Conservation (phyloP, 2,329 filamentous ascomycete species). For the Neofusicoccum sp. region DNA sequence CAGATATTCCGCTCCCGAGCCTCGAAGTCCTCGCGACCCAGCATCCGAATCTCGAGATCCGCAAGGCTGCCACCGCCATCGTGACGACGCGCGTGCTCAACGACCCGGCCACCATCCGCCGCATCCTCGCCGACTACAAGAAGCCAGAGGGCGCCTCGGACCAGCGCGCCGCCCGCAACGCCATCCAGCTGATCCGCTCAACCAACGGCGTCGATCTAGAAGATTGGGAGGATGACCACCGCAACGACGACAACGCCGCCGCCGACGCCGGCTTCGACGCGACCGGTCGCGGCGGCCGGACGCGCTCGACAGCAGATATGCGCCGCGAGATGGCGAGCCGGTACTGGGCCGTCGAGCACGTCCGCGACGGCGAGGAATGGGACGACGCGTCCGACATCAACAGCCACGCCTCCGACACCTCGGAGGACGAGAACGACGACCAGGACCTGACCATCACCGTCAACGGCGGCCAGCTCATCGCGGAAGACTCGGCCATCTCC, state of each 20-base stretch:
- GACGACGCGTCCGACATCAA: conserved; percentile 6
- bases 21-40: conserved; percentile 43
- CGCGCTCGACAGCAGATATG: conserved; percentile 12
- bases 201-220: conserved; percentile 20
- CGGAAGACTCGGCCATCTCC: background rate
- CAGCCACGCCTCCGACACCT: background rate
- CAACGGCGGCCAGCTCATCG: background rate
- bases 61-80: conserved; percentile 30
- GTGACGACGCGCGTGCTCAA: conserved; percentile 12
- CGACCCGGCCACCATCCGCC: conserved; percentile 38
- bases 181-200: conserved; percentile 16
- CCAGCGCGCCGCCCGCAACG: conserved; percentile 19
- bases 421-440: background rate
- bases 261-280: conserved; percentile 11
- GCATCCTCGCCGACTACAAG: conserved; percentile 31
- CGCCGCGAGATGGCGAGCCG: conserved; percentile 12
- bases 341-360: conserved; percentile 10
- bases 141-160: conserved; percentile 4
- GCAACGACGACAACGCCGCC: background rate
- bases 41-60: conserved; percentile 47
- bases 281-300: conserved; percentile 12
- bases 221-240: conserved; percentile 15
- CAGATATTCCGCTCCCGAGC: conserved; percentile 45
- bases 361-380: background rate
- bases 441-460: conserved; percentile 4